These are phyloP conservation scores for Aspergillus luchuensis DNA, from an alignment of 2,329 filamentous ascomycete genomes.

Conservation along the genomic window DNA sequence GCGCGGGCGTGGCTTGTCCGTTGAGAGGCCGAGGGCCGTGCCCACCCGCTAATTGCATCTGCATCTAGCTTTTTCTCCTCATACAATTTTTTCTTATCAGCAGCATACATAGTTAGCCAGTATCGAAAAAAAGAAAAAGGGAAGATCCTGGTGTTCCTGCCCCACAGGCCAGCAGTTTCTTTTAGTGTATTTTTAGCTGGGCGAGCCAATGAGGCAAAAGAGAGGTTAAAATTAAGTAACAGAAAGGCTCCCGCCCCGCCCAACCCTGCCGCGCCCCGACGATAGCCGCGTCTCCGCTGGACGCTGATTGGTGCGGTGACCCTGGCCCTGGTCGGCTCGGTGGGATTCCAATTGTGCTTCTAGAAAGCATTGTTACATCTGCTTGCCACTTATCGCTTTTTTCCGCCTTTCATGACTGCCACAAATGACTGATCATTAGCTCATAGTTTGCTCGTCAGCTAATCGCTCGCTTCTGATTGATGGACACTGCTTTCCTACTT, in stretches of 20 bases:
- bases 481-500: background rate
- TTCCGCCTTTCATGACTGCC: background rate
- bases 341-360: slow-evolving; percentile 4
- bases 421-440: slow-evolving; percentile 1
- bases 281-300: background rate
- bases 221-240: slow-evolving; percentile 14
- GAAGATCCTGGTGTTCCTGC: background rate
- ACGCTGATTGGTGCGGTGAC: slow-evolving; percentile 4
- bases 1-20: slow-evolving; percentile 4
- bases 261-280: background rate
- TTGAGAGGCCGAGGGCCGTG: background rate
- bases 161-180: background rate
- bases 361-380: background rate
- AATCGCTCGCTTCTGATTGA: background rate
- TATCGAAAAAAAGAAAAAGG: background rate
- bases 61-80: too few relatives aligned
- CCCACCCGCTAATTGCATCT: background rate
- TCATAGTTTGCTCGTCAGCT: background rate
- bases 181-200: background rate
- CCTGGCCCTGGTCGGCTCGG: background rate
- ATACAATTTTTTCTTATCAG: too few relatives aligned
- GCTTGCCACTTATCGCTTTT: background rate
- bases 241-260: background rate
- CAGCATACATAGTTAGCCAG: background rate
- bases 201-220: background rate